phyloP scores from a whole-genome alignment of 2,329 filamentous ascomycete genomes.

The Clonostachys byssicola region DNA sequence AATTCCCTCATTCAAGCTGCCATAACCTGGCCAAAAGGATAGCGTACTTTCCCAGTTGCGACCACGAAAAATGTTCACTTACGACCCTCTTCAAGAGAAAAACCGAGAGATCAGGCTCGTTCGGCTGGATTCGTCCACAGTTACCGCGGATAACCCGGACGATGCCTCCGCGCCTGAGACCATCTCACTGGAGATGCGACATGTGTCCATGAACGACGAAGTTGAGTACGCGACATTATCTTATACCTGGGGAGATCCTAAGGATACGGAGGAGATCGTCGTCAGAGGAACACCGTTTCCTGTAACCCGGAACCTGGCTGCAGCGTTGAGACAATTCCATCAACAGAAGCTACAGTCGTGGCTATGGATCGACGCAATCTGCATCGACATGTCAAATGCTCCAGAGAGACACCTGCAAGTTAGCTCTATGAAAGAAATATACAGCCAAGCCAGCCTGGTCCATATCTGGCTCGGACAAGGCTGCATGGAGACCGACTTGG shows the following conservation, averaged over 20 bases:
- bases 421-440: conserved; percentile 4
- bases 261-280: not conserved
- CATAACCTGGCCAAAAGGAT: too few species aligned
- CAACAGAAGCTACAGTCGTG: not conserved
- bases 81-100: too few species aligned
- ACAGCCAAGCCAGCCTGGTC: conserved; percentile 3
- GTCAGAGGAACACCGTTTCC: not conserved
- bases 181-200: not conserved
- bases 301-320: not conserved
- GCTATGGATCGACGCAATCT: conserved; percentile 8
- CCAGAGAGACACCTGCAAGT: conserved; percentile 3
- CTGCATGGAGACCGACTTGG: not conserved
- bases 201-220: not conserved
- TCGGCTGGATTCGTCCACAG: too few species aligned
- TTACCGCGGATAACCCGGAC: not conserved
- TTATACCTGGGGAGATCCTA: not conserved
- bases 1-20: too few species aligned
- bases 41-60: too few species aligned
- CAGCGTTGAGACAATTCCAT: conserved; percentile 16
- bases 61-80: too few species aligned
- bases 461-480: conserved; percentile 5
- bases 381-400: conserved; percentile 6
- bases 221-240: not conserved
- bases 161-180: not conserved
- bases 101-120: too few species aligned